Conservation (phyloP, 768 basidiomycete genomes). For the Tylopilus vinaceipallidus region DNA sequence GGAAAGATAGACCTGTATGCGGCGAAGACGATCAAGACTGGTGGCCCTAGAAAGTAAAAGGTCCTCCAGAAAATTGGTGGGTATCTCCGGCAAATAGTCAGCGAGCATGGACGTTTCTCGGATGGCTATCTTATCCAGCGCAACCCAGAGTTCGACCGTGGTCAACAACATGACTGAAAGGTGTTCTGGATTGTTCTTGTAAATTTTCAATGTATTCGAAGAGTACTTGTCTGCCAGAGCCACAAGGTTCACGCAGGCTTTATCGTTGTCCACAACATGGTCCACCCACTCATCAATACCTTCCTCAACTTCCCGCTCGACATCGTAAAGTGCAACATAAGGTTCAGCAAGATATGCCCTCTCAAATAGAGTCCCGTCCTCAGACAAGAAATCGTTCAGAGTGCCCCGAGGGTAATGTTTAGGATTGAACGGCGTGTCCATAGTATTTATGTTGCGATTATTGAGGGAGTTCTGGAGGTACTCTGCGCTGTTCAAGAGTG, state of each 20-base stretch:
- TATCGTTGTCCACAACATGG: slow-evolving; percentile 2
- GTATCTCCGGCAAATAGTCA: slow-evolving; percentile 36
- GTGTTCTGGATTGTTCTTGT: slow-evolving; percentile 37
- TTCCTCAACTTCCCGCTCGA: slow-evolving; percentile 34
- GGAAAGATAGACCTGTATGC: slow-evolving; percentile 32
- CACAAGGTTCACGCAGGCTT: slow-evolving; percentile 21
- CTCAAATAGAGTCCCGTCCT: slow-evolving; percentile 8
- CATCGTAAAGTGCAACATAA: slow-evolving; percentile 31
- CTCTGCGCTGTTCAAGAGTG: slow-evolving; percentile 28
- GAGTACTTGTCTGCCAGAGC: slow-evolving; percentile 30
- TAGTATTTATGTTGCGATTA: not conserved
- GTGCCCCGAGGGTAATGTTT: slow-evolving; percentile 5
- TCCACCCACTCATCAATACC: slow-evolving; percentile 36
- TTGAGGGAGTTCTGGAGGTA: slow-evolving; percentile 28
- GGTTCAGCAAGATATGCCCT: slow-evolving; percentile 13
- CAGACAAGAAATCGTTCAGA: slow-evolving; percentile 20
- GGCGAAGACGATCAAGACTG: slow-evolving; percentile 28
- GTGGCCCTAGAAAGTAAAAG: slow-evolving; percentile 30
- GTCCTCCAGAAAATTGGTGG: slow-evolving; percentile 21
- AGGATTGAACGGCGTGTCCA: not conserved
- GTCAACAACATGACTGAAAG: slow-evolving; percentile 44
- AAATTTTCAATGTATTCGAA: slow-evolving; percentile 22
- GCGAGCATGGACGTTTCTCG: slow-evolving; percentile 24
- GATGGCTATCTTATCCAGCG: slow-evolving; percentile 29
- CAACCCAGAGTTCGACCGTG: slow-evolving; percentile 37